Conservation (phyloP, 164 flowering plant genomes). For the Santalum album region DNA sequence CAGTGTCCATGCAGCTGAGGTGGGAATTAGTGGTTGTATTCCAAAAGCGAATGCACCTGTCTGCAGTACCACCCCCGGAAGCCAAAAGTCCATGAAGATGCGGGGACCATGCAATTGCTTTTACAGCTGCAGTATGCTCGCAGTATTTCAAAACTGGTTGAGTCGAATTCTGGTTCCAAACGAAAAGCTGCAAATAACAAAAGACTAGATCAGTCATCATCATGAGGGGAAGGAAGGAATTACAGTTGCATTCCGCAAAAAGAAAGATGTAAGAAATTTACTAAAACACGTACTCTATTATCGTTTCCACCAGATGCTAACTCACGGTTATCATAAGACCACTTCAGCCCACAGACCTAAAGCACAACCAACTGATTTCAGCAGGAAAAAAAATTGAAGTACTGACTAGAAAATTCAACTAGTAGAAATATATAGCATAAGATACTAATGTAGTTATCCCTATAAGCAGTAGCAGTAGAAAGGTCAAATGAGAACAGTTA, state of each 20-base stretch:
- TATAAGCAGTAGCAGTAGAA: too few species aligned
- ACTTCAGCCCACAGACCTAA: conserved; percentile 95
- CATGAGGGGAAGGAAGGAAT: not conserved
- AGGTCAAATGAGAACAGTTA: too few species aligned
- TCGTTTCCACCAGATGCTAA: conserved; percentile 99
- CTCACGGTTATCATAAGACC: conserved; percentile 97
- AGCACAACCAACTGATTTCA: conserved; percentile 1
- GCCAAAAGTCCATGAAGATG: conserved; percentile 95
- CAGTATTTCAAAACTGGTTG: conserved; percentile 81
- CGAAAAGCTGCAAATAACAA: conserved; percentile 58
- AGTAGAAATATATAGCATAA: not conserved
- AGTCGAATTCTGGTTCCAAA: conserved; percentile 93
- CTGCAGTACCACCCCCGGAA: conserved; percentile 98
- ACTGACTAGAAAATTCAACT: not conserved
- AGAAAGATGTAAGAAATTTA: not conserved
- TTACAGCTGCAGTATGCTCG: conserved; percentile 98
- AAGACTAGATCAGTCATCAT: not conserved
- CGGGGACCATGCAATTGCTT: conserved; percentile 99
- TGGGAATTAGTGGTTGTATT: conserved; percentile 86
- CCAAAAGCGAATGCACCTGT: conserved; percentile 94
- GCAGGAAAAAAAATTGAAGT: not conserved
- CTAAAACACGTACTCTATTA: conserved; percentile 47
- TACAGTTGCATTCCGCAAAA: not conserved
- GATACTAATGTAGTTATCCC: too few species aligned
- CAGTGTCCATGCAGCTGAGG: conserved; percentile 88